phyloP scores from a whole-genome alignment of 495 filamentous ascomycete species.

The Aspergillus incahuasiensis region DNA sequence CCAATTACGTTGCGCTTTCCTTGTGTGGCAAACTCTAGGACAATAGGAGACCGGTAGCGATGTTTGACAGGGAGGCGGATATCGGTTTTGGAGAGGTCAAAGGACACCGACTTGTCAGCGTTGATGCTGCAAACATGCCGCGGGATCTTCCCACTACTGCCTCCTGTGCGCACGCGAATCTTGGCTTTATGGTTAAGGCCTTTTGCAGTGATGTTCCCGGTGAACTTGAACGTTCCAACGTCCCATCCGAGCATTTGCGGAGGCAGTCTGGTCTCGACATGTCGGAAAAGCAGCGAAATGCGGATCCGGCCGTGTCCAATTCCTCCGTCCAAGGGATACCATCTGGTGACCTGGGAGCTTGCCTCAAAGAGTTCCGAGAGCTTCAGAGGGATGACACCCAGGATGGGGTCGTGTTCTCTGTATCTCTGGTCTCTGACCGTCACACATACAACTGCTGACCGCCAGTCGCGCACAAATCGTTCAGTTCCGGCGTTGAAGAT shows the following conservation, averaged over 20 bases:
- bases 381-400: constrained; percentile 84
- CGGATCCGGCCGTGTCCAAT: constrained; percentile 82
- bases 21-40: constrained; percentile 75
- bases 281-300: constrained; percentile 84
- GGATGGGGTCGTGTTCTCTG: constrained; percentile 88
- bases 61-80: constrained; percentile 82
- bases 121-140: constrained; percentile 54
- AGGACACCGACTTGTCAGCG: constrained; percentile 55
- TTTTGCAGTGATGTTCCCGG: constrained; percentile 55
- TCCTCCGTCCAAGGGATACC: constrained; percentile 65
- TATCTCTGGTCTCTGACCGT: constrained; percentile 84
- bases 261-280: constrained; percentile 77
- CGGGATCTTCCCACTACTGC: constrained; percentile 66
- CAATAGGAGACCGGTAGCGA: constrained; percentile 80
- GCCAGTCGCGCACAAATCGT: constrained; percentile 91
- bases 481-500: constrained; percentile 97
- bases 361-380: constrained; percentile 82
- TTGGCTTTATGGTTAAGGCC: constrained; percentile 57
- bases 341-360: constrained; percentile 69
- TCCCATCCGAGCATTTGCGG: constrained; percentile 84
- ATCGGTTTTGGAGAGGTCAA: constrained; percentile 59
- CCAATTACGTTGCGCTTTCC: constrained; percentile 64
- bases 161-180: constrained; percentile 76
- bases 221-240: constrained; percentile 88
- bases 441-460: constrained; percentile 77